Conservation (phyloP, 2,329 filamentous ascomycete species). For the Thermoascus crustaceus region DNA sequence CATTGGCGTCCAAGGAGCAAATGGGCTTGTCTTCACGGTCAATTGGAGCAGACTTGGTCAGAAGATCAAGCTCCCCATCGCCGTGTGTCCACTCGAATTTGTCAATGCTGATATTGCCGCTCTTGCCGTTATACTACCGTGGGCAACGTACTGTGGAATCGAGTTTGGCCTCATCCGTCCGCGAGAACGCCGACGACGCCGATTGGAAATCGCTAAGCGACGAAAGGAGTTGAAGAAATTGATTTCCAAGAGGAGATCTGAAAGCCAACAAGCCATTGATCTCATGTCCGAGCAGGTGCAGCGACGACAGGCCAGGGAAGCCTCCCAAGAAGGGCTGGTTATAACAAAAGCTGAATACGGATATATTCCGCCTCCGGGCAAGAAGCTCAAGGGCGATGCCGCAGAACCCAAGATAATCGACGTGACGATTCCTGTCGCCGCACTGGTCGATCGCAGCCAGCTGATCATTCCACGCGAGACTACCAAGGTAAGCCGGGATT, state of each 20-base stretch:
- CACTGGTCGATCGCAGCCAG: slow-evolving; percentile 36
- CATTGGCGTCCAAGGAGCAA: slow-evolving; percentile 25
- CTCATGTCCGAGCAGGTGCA: slow-evolving; percentile 34
- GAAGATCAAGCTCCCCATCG: slow-evolving; percentile 31
- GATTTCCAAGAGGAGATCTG: slow-evolving; percentile 27
- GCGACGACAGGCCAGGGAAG: slow-evolving; percentile 30
- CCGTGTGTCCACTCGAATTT: slow-evolving; percentile 27
- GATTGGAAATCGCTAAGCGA: slow-evolving; percentile 25
- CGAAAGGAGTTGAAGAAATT: slow-evolving; percentile 30
- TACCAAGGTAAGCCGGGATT: slow-evolving; percentile 23
- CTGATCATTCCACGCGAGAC: slow-evolving; percentile 28
- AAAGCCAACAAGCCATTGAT: slow-evolving; percentile 32
- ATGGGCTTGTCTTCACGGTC: slow-evolving; percentile 30
- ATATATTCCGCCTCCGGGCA: slow-evolving; percentile 20
- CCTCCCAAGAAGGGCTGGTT: slow-evolving; percentile 27
- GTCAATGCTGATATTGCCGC: slow-evolving; percentile 26
- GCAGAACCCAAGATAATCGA: slow-evolving; percentile 24
- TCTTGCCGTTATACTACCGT: slow-evolving; percentile 30
- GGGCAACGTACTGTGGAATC: slow-evolving; percentile 31
- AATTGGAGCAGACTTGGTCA: slow-evolving; percentile 36
- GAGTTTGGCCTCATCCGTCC: slow-evolving; percentile 37
- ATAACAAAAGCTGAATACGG: slow-evolving; percentile 36
- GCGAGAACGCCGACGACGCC: slow-evolving; percentile 27
- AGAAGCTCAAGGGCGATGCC: slow-evolving; percentile 15
- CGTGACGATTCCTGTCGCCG: slow-evolving; percentile 38